These are phyloP conservation scores for Diaporthe helianthi DNA, from an alignment of 2,329 filamentous ascomycete genomes.

Conservation along the genomic window DNA sequence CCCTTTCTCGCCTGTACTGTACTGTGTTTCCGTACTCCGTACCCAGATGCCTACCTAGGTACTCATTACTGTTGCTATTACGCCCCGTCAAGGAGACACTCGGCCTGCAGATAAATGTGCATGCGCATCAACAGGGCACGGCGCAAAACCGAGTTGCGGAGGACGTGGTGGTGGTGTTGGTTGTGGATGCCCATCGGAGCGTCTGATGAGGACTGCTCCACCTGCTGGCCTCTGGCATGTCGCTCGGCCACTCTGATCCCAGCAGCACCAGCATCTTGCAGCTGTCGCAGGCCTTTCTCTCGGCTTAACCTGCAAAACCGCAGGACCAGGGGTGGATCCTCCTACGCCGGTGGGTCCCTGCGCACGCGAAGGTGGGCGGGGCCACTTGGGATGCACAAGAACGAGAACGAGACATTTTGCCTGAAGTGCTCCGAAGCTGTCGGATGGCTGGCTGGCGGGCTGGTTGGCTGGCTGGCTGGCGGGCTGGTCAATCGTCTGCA, in stretches of 20 bases:
- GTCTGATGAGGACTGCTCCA: slow-evolving; percentile 32
- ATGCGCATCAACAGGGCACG: slow-evolving; percentile 21
- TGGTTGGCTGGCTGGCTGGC: slow-evolving; percentile 19
- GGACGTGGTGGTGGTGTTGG: slow-evolving; percentile 24
- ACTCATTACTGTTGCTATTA: slow-evolving; percentile 25
- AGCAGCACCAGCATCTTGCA: slow-evolving; percentile 30
- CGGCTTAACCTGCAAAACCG: slow-evolving; percentile 33
- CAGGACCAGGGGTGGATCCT: slow-evolving; percentile 32
- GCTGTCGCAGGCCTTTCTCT: slow-evolving; percentile 34
- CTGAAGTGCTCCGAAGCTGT: slow-evolving; percentile 23
- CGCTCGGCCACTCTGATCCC: slow-evolving; percentile 30
- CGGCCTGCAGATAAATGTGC: background rate
- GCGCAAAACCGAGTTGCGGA: slow-evolving; percentile 32
- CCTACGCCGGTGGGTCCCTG: slow-evolving; percentile 27
- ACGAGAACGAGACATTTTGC: slow-evolving; percentile 27
- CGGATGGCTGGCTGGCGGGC: slow-evolving; percentile 14
- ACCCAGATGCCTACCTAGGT: background rate
- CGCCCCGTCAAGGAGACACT: background rate
- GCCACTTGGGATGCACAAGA: slow-evolving; percentile 28
- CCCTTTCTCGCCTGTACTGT: background rate
- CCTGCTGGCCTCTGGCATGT: slow-evolving; percentile 32
- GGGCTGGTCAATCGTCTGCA: slow-evolving; percentile 27
- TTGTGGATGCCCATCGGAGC: slow-evolving; percentile 28
- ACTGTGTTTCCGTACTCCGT: no score
- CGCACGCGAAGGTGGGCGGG: slow-evolving; percentile 34